Conservation (phyloP, 352 stramenopile species). For the Globisporangium sylvaticum region DNA sequence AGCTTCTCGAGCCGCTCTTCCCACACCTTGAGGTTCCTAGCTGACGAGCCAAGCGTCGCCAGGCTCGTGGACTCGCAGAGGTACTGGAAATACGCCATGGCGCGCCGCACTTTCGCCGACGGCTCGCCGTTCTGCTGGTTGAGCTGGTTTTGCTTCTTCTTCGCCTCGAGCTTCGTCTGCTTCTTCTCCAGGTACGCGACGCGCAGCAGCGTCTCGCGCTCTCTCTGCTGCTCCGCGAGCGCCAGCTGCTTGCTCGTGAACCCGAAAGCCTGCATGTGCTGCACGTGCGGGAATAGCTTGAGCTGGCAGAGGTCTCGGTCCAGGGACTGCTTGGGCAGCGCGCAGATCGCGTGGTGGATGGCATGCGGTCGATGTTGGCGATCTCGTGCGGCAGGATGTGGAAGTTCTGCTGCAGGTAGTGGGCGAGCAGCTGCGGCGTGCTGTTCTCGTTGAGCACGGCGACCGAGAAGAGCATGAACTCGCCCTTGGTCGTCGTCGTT, state of each 20-base stretch:
- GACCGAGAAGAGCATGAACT: constrained; percentile 72
- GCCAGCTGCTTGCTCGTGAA: constrained; percentile 35
- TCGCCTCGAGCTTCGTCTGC: constrained; percentile 36
- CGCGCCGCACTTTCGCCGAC: constrained; percentile 55
- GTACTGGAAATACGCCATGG: constrained; percentile 58
- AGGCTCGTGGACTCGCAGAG: constrained; percentile 43
- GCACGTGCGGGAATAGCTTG: constrained; percentile 50
- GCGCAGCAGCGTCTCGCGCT: constrained; percentile 49
- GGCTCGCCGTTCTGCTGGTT: constrained; percentile 23
- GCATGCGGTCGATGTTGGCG: constrained; percentile 22
- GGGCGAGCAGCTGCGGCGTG: constrained; percentile 53
- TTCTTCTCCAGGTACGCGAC: constrained; percentile 54
- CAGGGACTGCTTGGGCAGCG: constrained; percentile 34
- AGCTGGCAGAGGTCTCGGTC: constrained; percentile 50
- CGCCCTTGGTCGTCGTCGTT: constrained; percentile 9
- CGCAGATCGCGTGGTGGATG: constrained; percentile 20
- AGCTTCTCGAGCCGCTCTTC: constrained; percentile 65
- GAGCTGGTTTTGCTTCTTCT: constrained; percentile 32
- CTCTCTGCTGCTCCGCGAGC: constrained; percentile 36
- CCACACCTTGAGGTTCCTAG: constrained; percentile 20
- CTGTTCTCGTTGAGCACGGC: constrained; percentile 50
- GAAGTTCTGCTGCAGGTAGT: constrained; percentile 79
- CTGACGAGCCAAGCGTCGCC: constrained; percentile 12
- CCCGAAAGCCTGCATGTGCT: constrained; percentile 49
- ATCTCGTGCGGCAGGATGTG: constrained; percentile 30